Percentiles rank a stretch among this genome's conserved stretches.
Conservation (phyloP, 78 protist species). For the Dictyostelium brefeldianum region DNA sequence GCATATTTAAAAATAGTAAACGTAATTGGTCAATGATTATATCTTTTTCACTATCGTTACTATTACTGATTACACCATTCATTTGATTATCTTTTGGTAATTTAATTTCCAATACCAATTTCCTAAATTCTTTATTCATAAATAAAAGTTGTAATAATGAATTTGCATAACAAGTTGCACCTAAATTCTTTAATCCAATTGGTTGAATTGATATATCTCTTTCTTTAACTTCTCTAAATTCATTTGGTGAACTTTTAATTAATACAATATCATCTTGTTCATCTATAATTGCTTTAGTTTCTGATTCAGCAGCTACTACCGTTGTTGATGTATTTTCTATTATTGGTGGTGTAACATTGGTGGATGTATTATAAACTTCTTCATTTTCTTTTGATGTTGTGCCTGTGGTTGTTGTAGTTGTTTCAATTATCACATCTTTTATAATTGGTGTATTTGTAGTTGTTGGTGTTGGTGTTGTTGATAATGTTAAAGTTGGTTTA, state of each 20-base stretch:
- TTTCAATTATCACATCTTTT: too few species aligned
- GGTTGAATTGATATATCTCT: constrained; percentile 9
- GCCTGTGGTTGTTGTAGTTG: not conserved
- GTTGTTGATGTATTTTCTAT: not conserved
- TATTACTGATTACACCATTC: not conserved
- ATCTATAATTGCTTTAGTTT: too few species aligned
- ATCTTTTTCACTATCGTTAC: not conserved
- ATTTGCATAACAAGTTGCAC: constrained; percentile 94
- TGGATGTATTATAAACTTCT: not conserved
- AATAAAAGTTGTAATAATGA: constrained; percentile 86
- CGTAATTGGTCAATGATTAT: constrained; percentile 34
- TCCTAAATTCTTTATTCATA: constrained; percentile 61
- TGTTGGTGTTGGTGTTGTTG: too few species aligned
- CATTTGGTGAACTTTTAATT: not conserved
- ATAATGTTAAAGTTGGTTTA: too few species aligned
- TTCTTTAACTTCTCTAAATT: not conserved
- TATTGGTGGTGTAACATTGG: too few species aligned
- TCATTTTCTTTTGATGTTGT: constrained; percentile 2
- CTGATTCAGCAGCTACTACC: too few species aligned
- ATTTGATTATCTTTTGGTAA: not conserved
- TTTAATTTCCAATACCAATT: not conserved
- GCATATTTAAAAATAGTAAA: constrained; percentile 36
- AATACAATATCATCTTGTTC: not conserved
- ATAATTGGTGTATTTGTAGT: too few species aligned
- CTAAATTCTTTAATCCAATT: constrained; percentile 88